These are phyloP conservation scores for Arachnomyces sp. DNA, from an alignment of 2,329 filamentous ascomycete genomes.

Conservation along the genomic window DNA sequence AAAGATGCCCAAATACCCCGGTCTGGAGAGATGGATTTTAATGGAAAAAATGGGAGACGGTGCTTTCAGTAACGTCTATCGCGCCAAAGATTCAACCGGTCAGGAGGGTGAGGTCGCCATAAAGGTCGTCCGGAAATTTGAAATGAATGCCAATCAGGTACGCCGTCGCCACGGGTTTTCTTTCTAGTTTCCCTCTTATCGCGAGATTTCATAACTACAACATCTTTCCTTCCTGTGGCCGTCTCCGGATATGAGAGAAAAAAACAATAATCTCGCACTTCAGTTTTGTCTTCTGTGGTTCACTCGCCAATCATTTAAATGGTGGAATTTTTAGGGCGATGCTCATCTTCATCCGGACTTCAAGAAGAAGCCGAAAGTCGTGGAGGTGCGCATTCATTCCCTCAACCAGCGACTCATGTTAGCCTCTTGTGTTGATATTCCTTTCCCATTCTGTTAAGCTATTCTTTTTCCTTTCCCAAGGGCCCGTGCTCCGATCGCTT, in stretches of 20 bases:
- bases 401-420: slow-evolving; percentile 23
- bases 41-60: slow-evolving; percentile 98
- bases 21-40: slow-evolving; percentile 76
- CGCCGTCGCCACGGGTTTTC: slow-evolving; percentile 38
- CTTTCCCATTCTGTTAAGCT: slow-evolving; percentile 12
- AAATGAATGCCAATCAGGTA: slow-evolving; percentile 99
- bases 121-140: slow-evolving; percentile 97
- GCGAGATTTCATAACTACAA: slow-evolving; percentile 18
- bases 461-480: slow-evolving; percentile 1
- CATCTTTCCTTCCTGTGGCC: no score
- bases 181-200: slow-evolving; percentile 22
- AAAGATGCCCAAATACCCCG: slow-evolving; percentile 80
- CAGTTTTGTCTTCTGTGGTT: slow-evolving; percentile 21
- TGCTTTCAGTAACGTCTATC: slow-evolving; percentile 97
- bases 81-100: slow-evolving; percentile 68
- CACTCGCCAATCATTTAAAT: slow-evolving; percentile 45
- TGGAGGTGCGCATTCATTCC: slow-evolving; percentile 72
- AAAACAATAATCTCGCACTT: not conserved
- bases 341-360: slow-evolving; percentile 93
- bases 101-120: slow-evolving; percentile 79
- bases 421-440: slow-evolving; percentile 8
- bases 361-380: slow-evolving; percentile 87
- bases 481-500: slow-evolving; percentile 2
- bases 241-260: not conserved
- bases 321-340: slow-evolving; percentile 60